Conservation (phyloP, 2,329 filamentous ascomycete genomes). For the Penicillium sp. region DNA sequence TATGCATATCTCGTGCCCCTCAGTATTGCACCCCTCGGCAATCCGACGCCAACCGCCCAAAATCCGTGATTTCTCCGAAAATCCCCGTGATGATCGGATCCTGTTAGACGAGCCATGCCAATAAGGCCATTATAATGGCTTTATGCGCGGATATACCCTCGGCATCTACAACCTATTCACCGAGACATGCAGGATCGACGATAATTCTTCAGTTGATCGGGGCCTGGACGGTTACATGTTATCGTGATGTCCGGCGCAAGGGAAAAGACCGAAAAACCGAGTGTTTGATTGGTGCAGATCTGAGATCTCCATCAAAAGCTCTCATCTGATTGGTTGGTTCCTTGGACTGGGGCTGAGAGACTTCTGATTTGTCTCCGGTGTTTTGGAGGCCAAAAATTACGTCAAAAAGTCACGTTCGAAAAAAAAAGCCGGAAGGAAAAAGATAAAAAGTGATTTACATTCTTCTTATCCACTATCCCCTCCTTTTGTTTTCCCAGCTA, state of each 20-base stretch:
- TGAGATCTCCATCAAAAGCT: neutral
- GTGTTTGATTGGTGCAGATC: slow-evolving; percentile 28
- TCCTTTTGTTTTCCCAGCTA: slow-evolving; percentile 5
- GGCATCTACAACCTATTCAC: no score
- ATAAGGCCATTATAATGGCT: neutral
- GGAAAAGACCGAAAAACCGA: slow-evolving; percentile 27
- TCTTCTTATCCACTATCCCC: slow-evolving; percentile 10
- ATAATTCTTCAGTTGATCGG: no score
- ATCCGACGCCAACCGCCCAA: slow-evolving; percentile 9
- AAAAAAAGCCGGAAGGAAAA: slow-evolving; percentile 10
- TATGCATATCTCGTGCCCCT: neutral
- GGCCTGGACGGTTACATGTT: no score
- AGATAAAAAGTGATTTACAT: slow-evolving; percentile 15
- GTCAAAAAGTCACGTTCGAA: slow-evolving; percentile 17
- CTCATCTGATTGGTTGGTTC: slow-evolving; percentile 2
- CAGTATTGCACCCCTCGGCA: slow-evolving; percentile 13
- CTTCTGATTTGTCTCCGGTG: slow-evolving; percentile 37
- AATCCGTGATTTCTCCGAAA: slow-evolving; percentile 23
- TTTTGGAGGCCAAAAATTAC: slow-evolving; percentile 24
- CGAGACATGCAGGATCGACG: no score
- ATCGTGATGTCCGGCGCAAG: slow-evolving; percentile 4
- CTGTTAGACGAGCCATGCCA: neutral
- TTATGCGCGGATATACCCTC: neutral
- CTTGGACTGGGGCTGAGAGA: slow-evolving; percentile 20
- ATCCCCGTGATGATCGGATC: slow-evolving; percentile 6